Conservation (phyloP, 495 filamentous ascomycete species). For the Aspergillus indologenus region DNA sequence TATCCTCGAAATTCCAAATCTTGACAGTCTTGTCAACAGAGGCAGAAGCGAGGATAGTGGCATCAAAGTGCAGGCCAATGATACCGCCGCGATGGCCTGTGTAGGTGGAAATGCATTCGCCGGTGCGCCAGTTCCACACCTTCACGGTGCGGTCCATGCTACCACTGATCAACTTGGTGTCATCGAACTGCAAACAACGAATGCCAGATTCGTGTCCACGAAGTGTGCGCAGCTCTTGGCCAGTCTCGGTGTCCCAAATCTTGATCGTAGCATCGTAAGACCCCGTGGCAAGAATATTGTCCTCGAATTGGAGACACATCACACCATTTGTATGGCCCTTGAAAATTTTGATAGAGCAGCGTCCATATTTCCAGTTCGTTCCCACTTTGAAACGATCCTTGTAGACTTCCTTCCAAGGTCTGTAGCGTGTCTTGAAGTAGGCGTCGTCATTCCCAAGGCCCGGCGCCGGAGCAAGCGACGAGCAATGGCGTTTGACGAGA, state of each 20-base stretch:
- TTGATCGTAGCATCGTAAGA: conserved; percentile 95
- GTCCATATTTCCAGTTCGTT: conserved; percentile 93
- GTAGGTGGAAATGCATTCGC: conserved; percentile 79
- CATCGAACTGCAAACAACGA: conserved; percentile 88
- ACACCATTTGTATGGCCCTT: conserved; percentile 91
- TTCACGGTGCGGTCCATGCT: conserved; percentile 77
- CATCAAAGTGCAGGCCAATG: conserved; percentile 81
- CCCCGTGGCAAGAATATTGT: conserved; percentile 86
- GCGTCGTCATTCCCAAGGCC: conserved; percentile 30
- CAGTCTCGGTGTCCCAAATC: conserved; percentile 91
- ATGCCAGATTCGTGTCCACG: conserved; percentile 78
- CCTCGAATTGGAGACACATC: conserved; percentile 94
- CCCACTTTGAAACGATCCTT: conserved; percentile 85
- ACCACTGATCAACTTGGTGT: conserved; percentile 83
- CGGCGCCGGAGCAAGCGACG: conserved; percentile 28
- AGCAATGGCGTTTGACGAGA: conserved; percentile 37
- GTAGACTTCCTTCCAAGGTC: conserved; percentile 93
- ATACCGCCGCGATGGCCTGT: conserved; percentile 75
- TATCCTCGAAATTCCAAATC: conserved; percentile 88
- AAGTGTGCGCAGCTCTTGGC: conserved; percentile 78
- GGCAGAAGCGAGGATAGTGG: conserved; percentile 76
- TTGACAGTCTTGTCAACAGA: conserved; percentile 88
- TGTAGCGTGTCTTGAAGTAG: conserved; percentile 48
- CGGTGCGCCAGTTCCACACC: conserved; percentile 96
- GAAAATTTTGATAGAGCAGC: conserved; percentile 77